Conservation (phyloP, 345 rosid species). For the Firmiana major region DNA sequence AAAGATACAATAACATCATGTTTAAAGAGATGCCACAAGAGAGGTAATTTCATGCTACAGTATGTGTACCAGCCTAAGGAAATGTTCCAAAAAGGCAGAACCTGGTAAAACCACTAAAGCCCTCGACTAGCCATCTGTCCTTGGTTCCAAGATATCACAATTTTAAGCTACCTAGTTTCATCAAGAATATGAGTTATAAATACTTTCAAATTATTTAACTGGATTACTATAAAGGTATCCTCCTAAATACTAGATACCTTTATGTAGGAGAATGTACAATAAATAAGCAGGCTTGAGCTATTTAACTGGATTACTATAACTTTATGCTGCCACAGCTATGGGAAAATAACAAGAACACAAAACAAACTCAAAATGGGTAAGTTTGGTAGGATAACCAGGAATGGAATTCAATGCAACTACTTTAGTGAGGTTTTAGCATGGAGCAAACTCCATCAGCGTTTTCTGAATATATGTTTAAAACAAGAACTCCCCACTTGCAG, state of each 20-base stretch:
- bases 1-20: background rate
- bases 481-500: conserved; percentile 55
- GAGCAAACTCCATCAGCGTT: conserved; percentile 36
- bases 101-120: background rate
- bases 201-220: background rate
- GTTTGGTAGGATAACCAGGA: conserved; percentile 33
- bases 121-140: background rate
- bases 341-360: conserved; percentile 19
- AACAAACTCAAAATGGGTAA: conserved; percentile 38
- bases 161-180: background rate
- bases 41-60: background rate
- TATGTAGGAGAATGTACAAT: background rate
- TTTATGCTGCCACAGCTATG: background rate
- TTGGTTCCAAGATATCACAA: background rate
- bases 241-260: background rate
- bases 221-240: background rate
- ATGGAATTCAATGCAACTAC: conserved; percentile 73
- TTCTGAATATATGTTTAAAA: conserved; percentile 55
- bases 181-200: background rate
- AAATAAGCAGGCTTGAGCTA: background rate
- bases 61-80: background rate
- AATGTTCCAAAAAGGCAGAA: background rate
- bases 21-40: background rate
- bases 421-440: conserved; percentile 63
- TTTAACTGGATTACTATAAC: background rate